These are phyloP conservation scores for Hyphopichia homilentoma DNA, from an alignment of 805 yeast genomes.

Conservation along the genomic window DNA sequence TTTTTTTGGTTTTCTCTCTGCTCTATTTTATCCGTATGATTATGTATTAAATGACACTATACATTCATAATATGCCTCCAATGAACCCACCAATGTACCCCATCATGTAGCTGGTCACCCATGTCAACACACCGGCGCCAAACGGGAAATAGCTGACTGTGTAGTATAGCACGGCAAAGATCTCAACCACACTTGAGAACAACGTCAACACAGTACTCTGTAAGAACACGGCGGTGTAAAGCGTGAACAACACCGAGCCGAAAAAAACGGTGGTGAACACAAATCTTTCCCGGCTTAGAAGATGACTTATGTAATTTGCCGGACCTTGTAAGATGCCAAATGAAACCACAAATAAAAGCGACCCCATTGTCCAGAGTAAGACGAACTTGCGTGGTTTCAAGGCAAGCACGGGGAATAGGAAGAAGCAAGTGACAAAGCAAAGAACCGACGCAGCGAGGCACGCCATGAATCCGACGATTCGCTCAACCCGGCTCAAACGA, in stretches of 20 bases:
- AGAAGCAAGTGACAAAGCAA: conserved; percentile 78
- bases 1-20: conserved; percentile 1
- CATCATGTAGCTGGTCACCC: conserved; percentile 43
- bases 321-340: conserved; percentile 95
- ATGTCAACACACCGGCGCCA: conserved; percentile 73
- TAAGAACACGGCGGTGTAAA: conserved; percentile 66
- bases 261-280: conserved; percentile 80
- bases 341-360: conserved; percentile 78
- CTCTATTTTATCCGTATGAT: neutral
- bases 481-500: conserved; percentile 69
- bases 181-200: conserved; percentile 69
- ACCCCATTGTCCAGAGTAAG: conserved; percentile 85
- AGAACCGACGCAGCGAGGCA: conserved; percentile 74
- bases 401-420: conserved; percentile 85
- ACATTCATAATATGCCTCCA: conserved; percentile 32
- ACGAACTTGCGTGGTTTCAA: conserved; percentile 91
- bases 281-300: conserved; percentile 70
- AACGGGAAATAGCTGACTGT: conserved; percentile 92
- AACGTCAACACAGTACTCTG: conserved; percentile 75
- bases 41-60: neutral
- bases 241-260: conserved; percentile 71
- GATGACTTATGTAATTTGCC: conserved; percentile 67
- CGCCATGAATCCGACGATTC: conserved; percentile 71
- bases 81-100: conserved; percentile 46
- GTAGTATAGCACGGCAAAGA: conserved; percentile 86